phyloP scores from a whole-genome alignment of 2,329 filamentous ascomycete species.

The Paraphoma chrysanthemicola region DNA sequence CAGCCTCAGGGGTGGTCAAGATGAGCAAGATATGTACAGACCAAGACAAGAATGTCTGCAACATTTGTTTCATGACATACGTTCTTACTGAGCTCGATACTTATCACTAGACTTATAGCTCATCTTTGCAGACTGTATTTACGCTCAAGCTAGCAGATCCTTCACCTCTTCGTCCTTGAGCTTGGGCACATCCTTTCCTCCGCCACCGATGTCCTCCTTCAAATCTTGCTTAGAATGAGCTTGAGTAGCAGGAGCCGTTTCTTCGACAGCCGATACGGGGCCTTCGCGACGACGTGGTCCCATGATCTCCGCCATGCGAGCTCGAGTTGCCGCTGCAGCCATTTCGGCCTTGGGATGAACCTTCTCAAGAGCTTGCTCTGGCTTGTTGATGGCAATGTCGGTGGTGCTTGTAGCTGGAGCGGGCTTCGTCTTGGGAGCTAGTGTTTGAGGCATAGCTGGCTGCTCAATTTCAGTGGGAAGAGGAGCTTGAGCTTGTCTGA shows the following conservation, averaged over 20 bases:
- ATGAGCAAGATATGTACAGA: not conserved
- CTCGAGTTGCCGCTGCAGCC: not conserved
- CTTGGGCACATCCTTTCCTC: not conserved
- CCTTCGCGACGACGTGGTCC: not conserved
- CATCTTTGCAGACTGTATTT: not conserved
- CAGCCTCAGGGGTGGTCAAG: no score
- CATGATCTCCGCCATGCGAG: constrained; percentile 4
- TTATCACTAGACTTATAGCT: not conserved
- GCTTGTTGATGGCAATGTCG: not conserved
- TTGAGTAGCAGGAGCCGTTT: not conserved
- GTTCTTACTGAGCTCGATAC: not conserved
- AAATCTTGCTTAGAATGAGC: not conserved
- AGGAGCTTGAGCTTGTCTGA: not conserved
- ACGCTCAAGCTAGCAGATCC: not conserved
- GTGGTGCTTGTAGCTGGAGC: not conserved
- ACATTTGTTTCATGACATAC: not conserved
- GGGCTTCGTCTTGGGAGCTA: not conserved
- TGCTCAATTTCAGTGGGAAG: not conserved
- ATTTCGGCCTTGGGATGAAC: not conserved
- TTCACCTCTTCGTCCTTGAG: not conserved
- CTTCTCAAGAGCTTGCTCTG: not conserved
- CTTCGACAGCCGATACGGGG: not conserved
- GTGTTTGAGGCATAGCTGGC: not conserved
- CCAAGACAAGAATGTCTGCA: not conserved
- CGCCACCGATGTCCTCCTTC: not conserved